Percentiles rank a stretch among this genome's conserved stretches.
Conservation (phyloP, 2,329 filamentous ascomycete species). For the Grosmannia huntii region DNA sequence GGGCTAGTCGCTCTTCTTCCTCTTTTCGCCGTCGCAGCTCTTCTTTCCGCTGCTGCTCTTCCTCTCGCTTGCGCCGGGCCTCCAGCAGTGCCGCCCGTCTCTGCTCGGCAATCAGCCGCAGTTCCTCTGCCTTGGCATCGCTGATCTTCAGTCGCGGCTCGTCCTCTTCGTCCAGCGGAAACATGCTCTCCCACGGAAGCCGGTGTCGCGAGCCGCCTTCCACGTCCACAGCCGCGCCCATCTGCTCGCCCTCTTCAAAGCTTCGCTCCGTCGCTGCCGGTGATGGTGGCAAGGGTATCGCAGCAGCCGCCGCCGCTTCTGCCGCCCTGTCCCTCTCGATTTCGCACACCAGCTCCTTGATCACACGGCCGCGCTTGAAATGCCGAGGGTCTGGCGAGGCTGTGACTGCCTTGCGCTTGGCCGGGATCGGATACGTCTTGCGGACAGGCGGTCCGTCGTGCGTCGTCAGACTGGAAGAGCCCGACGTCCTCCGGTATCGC, state of each 20-base stretch:
- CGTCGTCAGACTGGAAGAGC: neutral
- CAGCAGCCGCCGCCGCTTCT: neutral
- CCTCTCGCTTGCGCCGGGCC: constrained; percentile 12
- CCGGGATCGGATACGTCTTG: constrained; percentile 1
- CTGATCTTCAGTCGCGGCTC: constrained; percentile 13
- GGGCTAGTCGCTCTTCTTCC: constrained; percentile 11
- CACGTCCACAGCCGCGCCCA: neutral
- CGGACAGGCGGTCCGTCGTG: neutral
- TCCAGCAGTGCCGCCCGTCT: constrained; percentile 12
- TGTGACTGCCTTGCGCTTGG: constrained; percentile 8
- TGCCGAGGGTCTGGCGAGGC: neutral
- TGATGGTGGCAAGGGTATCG: constrained; percentile 10
- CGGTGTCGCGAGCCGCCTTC: neutral
- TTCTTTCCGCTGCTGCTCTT: constrained; percentile 11
- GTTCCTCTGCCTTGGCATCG: constrained; percentile 15
- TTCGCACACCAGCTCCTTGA: neutral
- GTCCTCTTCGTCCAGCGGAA: constrained; percentile 3
- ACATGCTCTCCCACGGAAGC: constrained; percentile 3
- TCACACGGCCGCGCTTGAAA: constrained; percentile 6
- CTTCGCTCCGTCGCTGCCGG: constrained; percentile 7
- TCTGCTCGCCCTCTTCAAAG: constrained; percentile 4
- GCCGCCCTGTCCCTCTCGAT: neutral
- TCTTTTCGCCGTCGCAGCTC: constrained; percentile 13
- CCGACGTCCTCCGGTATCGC: neutral
- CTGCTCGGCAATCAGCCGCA: constrained; percentile 9